Evolutionary conservation across 805 yeast genomes (phyloP).

Genomic region (Wickerhamomyces ciferrii): DNA sequence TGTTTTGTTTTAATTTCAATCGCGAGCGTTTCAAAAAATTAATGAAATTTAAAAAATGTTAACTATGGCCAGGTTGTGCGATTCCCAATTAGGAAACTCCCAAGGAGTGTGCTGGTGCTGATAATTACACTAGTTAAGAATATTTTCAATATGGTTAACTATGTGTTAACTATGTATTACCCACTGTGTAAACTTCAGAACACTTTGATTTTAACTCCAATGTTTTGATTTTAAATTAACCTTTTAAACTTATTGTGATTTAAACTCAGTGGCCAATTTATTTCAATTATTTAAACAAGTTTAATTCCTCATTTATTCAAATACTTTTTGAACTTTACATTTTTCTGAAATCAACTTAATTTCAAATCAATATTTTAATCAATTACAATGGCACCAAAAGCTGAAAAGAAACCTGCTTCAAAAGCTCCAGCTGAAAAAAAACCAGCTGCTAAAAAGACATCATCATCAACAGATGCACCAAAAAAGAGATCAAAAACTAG

Average conservation of each 20-base stretch:
- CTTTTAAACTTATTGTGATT: too few species aligned
- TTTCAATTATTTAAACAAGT: slow-evolving; percentile 9
- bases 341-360: not conserved
- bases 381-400: slow-evolving; percentile 57
- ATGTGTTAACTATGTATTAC: not conserved
- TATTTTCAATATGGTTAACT: not conserved
- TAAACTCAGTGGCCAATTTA: not conserved
- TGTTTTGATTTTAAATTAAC: not conserved
- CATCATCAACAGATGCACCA: slow-evolving; percentile 69
- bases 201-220: not conserved
- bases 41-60: not conserved
- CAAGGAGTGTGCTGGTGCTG: not conserved
- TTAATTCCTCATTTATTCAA: slow-evolving; percentile 6
- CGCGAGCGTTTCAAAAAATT: not conserved
- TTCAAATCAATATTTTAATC: slow-evolving; percentile 5
- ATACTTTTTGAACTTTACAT: not conserved
- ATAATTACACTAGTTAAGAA: not conserved
- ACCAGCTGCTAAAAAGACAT: slow-evolving; percentile 89
- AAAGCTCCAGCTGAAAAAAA: slow-evolving; percentile 97
- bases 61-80: not conserved
- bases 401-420: slow-evolving; percentile 71
- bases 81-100: not conserved
- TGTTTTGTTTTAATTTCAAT: not conserved
- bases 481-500: slow-evolving; percentile 94
- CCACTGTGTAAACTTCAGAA: not conserved